Evolutionary conservation across 371 early-diverging fungal species (phyloP).

Genomic region (Mucor indicus): DNA sequence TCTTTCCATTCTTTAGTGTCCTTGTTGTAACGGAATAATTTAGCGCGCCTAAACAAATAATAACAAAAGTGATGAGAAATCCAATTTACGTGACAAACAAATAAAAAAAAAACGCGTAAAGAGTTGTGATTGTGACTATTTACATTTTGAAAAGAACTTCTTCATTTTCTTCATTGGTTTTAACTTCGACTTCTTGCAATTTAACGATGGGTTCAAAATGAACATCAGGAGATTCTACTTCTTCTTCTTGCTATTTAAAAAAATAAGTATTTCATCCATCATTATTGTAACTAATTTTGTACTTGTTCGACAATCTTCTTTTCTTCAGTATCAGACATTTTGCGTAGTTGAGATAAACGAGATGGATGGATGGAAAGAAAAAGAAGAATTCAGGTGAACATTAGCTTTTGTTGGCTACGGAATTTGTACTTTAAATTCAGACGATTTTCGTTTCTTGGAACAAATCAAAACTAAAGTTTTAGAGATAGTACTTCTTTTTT

Average conservation of each 20-base stretch:
- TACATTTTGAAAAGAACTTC: conserved; percentile 92
- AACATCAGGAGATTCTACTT: conserved; percentile 84
- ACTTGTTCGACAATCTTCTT: conserved; percentile 34
- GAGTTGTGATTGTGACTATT: conserved; percentile 15
- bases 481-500: too few relatives aligned
- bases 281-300: not conserved
- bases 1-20: conserved; percentile 95
- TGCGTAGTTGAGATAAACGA: conserved; percentile 3
- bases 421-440: too few relatives aligned
- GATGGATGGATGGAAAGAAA: conserved; percentile 24
- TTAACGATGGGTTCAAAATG: conserved; percentile 97
- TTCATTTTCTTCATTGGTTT: conserved; percentile 96
- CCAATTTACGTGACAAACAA: not conserved
- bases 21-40: conserved; percentile 95
- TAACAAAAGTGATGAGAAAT: not conserved
- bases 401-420: too few relatives aligned
- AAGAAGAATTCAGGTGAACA: too few relatives aligned
- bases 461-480: too few relatives aligned
- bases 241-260: conserved; percentile 56
- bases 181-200: conserved; percentile 87
- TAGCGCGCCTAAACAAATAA: conserved; percentile 79
- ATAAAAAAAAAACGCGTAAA: not conserved
- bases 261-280: not conserved
- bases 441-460: too few relatives aligned
- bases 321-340: conserved; percentile 30